Percentiles rank a stretch among this genome's conserved stretches.
Conservation (phyloP, 768 basidiomycete genomes). For the Jaapia argillacea region DNA sequence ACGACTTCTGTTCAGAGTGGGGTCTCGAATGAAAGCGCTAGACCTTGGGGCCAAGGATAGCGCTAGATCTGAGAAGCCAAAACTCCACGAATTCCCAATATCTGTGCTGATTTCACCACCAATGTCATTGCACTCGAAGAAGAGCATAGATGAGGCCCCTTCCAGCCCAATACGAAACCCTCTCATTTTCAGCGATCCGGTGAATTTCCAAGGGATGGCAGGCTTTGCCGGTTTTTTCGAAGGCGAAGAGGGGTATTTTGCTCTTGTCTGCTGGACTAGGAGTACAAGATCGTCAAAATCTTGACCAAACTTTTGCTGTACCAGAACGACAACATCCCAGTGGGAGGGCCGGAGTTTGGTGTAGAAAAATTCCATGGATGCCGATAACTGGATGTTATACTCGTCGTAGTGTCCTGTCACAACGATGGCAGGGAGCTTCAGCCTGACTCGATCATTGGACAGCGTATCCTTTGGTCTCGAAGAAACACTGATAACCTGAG, state of each 20-base stretch:
- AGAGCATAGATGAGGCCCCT: conserved; percentile 60
- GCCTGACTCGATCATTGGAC: conserved; percentile 36
- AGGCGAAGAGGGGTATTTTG: conserved; percentile 9
- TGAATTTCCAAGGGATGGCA: conserved; percentile 25
- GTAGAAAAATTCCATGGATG: conserved; percentile 58
- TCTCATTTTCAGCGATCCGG: conserved; percentile 53
- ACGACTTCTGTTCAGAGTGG: conserved; percentile 46
- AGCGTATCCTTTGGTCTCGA: conserved; percentile 26
- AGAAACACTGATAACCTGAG: conserved; percentile 52
- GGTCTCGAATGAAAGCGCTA: conserved; percentile 21
- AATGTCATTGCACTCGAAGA: conserved; percentile 68
- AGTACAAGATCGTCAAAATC: conserved; percentile 77
- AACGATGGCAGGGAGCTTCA: conserved; percentile 57
- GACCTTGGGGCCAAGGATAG: conserved; percentile 72
- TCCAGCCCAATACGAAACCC: conserved; percentile 78
- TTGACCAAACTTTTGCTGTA: conserved; percentile 85
- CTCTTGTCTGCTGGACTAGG: conserved; percentile 52
- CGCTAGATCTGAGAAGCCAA: conserved; percentile 64
- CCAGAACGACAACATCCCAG: conserved; percentile 73
- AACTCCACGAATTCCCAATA: conserved; percentile 46
- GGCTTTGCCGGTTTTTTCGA: conserved; percentile 12
- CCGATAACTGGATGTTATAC: conserved; percentile 38
- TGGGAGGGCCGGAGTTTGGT: conserved; percentile 72
- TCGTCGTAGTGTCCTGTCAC: conserved; percentile 50
- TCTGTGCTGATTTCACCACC: conserved; percentile 48